Evolutionary conservation across 1,139 yeast genomes (phyloP).

Genomic region (Yamadazyma trypodendri): DNA sequence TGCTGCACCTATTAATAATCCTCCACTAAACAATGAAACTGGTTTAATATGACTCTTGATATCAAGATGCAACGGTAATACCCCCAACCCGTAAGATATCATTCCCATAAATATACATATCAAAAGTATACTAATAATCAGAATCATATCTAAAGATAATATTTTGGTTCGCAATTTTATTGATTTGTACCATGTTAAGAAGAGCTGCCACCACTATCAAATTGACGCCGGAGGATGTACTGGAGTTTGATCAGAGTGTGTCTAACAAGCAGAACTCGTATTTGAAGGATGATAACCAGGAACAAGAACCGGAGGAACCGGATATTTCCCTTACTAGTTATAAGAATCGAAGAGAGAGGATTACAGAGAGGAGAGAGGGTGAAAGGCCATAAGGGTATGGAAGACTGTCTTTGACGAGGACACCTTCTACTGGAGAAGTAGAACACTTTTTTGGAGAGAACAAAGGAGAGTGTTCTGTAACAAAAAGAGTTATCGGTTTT

Average conservation of each 20-base stretch:
- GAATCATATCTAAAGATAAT: constrained; percentile 7
- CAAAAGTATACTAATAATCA: constrained; percentile 12
- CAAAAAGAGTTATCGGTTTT: too few species aligned
- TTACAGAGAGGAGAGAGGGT: constrained; percentile 7
- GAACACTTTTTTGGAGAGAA: too few species aligned
- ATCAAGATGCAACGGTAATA: constrained; percentile 25
- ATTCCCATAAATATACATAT: constrained; percentile 25
- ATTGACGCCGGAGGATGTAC: constrained; percentile 64
- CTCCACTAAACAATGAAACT: constrained; percentile 54
- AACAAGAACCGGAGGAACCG: constrained; percentile 15
- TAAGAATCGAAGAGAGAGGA: constrained; percentile 16
- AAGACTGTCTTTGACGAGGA: too few species aligned
- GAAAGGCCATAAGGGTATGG: neutral
- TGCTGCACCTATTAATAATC: constrained; percentile 64
- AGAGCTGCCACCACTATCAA: constrained; percentile 64
- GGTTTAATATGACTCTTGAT: constrained; percentile 17
- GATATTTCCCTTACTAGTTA: constrained; percentile 14
- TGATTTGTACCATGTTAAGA: constrained; percentile 46
- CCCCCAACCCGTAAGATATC: constrained; percentile 32
- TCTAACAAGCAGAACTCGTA: constrained; percentile 10
- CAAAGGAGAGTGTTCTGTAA: too few species aligned
- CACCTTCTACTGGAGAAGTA: too few species aligned
- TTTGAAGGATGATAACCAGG: constrained; percentile 16
- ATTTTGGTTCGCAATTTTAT: constrained; percentile 1
- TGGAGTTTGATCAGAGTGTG: constrained; percentile 54